phyloP scores from a whole-genome alignment of 2,329 filamentous ascomycete genomes.

The Coleophoma cylindrospora region DNA sequence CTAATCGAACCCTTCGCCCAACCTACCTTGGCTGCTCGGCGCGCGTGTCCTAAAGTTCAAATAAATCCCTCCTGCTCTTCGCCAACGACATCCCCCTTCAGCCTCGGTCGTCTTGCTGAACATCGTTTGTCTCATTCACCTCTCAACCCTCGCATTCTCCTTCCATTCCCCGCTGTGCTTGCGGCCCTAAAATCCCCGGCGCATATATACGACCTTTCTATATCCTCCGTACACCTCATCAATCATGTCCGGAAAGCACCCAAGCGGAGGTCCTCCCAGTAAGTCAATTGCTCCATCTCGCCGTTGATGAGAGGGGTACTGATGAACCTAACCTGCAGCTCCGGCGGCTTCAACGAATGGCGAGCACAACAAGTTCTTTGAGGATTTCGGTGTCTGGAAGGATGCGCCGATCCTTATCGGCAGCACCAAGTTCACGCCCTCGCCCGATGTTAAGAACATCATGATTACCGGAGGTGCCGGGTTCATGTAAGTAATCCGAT shows the following conservation, averaged over 20 bases:
- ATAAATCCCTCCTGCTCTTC: background rate
- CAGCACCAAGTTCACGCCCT: conserved; percentile 64
- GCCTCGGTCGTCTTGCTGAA: background rate
- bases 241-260: conserved; percentile 6
- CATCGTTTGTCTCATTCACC: no score
- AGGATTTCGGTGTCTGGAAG: conserved; percentile 64
- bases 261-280: conserved; percentile 6
- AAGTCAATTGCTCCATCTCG: background rate
- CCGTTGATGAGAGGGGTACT: background rate
- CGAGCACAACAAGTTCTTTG: conserved; percentile 35
- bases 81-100: background rate
- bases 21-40: no score
- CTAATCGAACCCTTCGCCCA: no score
- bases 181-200: background rate
- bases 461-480: conserved; percentile 81
- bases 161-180: background rate
- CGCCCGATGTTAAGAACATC: conserved; percentile 69
- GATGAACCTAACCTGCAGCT: conserved; percentile 1
- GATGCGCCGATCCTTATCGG: conserved; percentile 66
- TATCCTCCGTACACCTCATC: background rate
- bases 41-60: no score
- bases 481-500: conserved; percentile 62
- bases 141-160: background rate
- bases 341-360: conserved; percentile 7
- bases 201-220: background rate